Evolutionary conservation across 164 flowering plant species (phyloP), one percentile per base, ranked within the genome.

Genomic region (Nelumbo lutea): DNA sequence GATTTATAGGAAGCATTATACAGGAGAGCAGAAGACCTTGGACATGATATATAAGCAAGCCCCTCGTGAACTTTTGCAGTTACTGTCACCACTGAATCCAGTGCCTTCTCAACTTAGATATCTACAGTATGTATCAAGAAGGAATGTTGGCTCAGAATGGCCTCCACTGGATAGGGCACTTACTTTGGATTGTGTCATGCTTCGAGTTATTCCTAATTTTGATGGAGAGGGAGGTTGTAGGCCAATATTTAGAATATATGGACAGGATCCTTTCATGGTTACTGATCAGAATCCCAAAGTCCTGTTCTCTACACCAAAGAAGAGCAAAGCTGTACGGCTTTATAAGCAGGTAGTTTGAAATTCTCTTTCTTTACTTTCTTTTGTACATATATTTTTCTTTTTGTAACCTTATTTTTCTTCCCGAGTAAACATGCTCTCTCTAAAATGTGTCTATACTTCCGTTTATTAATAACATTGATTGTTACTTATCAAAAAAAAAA

Each of bases 1-100:
- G 73, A 77, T 87, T 51, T 85, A 82, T 67, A 74, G 83, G 66
- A 87, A 85, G 76, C 86, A 81, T 43, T 85, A 72, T 44, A 73
- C 72, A n/a, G 89, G 80, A 58, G 91, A 85, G 52, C 85, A 80
- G 75, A 87, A 76, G 68, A 87, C 91, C 6, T 70, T 88, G 66
- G 88, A 85, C 70, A 84, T 85, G 88, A 73, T 87, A 42, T 80
- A 88, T 72, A 84, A 80, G 79, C 90, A 85, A 73, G 89, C 86
- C 7, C 91, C 91, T 64, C 78, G 73, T 8, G 88, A 87, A 59
- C 82, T 84, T 69, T 72, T 88, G 77, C 84, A 77, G 67, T 70
- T 84, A 73, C 70, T 84, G 77, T 84, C 85, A 0, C 87, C 88
- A 1, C 52, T 88, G 57, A 79, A 87, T 78, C 94, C 94, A 11